Conservation (phyloP, 106 monocot genomes). For the Cymbidium sinense region DNA sequence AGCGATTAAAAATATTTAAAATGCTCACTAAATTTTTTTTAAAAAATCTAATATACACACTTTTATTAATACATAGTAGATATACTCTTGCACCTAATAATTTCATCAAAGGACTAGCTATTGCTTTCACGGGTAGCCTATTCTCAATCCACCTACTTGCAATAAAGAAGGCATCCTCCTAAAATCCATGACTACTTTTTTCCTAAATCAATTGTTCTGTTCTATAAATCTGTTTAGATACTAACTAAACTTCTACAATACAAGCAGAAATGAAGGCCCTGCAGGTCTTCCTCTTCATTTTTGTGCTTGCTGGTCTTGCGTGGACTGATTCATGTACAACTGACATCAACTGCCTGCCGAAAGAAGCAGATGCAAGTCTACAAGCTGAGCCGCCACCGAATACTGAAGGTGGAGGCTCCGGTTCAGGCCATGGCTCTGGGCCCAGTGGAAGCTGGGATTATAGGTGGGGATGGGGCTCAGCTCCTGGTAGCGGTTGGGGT, state of each 20-base stretch:
- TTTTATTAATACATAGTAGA: too few species aligned
- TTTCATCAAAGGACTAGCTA: background rate
- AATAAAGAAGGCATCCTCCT: too few species aligned
- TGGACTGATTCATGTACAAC: background rate
- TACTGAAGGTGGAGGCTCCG: conserved; percentile 2
- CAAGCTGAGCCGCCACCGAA: background rate
- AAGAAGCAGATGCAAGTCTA: conserved; percentile 1
- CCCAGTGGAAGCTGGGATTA: conserved; percentile 43
- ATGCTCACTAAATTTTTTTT: too few species aligned
- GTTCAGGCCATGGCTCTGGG: conserved; percentile 50
- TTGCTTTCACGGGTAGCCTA: background rate
- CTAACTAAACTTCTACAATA: background rate
- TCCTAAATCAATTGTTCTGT: background rate
- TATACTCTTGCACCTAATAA: too few species aligned
- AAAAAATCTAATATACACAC: too few species aligned
- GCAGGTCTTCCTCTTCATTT: background rate
- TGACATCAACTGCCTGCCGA: conserved; percentile 7
- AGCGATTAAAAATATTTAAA: too few species aligned
- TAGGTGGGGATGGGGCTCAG: conserved; percentile 62
- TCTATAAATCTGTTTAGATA: background rate
- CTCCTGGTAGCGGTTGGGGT: conserved; percentile 48
- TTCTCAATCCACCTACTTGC: too few species aligned
- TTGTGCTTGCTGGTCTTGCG: background rate
- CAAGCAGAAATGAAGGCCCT: background rate
- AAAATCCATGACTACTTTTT: background rate